Evolutionary conservation across 139 green algal species (phyloP).

Genomic region (Chlamydomonas urium): DNA sequence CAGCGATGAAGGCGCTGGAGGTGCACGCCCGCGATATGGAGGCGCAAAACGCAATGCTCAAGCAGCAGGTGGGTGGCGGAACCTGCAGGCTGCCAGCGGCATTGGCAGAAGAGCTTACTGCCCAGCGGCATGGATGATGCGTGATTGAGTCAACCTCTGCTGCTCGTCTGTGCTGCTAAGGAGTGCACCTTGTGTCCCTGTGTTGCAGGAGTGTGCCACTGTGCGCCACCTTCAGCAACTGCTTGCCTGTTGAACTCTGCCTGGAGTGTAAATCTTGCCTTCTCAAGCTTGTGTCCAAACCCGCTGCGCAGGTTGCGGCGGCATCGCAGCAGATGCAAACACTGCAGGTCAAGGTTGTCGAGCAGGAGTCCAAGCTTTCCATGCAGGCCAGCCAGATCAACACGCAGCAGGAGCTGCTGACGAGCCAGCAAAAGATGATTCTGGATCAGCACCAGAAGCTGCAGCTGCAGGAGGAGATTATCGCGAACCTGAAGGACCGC

Average conservation of each 20-base stretch:
- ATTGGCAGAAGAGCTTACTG: too few species aligned
- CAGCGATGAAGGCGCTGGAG: conserved; percentile 36
- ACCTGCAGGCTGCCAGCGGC: conserved; percentile 1
- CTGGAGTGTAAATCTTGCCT: not conserved
- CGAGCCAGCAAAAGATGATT: conserved; percentile 23
- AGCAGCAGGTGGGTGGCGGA: too few species aligned
- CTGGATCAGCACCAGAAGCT: conserved; percentile 37
- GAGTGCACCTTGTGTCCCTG: not conserved
- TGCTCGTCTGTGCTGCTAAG: not conserved
- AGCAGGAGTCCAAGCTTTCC: not conserved
- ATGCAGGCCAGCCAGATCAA: not conserved
- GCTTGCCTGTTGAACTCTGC: not conserved
- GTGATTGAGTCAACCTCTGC: too few species aligned
- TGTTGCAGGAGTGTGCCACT: not conserved
- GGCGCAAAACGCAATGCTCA: conserved; percentile 8
- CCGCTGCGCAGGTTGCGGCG: not conserved
- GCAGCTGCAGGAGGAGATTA: conserved; percentile 35
- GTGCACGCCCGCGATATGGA: conserved; percentile 18
- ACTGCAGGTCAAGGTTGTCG: not conserved
- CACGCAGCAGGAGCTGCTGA: conserved; percentile 6
- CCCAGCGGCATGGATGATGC: too few species aligned
- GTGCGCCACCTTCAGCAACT: too few species aligned
- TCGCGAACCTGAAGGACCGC: conserved; percentile 22
- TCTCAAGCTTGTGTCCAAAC: not conserved
- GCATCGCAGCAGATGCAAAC: not conserved